phyloP scores from a whole-genome alignment of 108 stramenopile species.

The Discostella stelligeroides region DNA sequence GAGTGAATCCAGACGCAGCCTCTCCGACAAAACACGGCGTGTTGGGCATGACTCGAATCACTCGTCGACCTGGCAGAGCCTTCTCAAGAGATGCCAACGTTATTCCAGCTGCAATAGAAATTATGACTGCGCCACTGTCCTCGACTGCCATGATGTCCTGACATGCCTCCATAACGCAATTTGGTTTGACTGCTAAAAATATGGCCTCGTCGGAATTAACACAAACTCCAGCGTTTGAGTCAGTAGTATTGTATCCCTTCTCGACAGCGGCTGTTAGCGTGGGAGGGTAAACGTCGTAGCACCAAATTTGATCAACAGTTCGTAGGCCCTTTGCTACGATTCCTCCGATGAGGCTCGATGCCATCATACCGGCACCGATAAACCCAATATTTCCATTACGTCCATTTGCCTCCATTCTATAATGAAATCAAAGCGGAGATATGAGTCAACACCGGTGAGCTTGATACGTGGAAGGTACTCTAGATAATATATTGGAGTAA shows the following conservation, averaged over 20 bases:
- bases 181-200: constrained; percentile 84
- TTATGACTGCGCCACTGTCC: constrained; percentile 56
- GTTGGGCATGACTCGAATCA: constrained; percentile 96
- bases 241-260: constrained; percentile 67
- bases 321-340: constrained; percentile 58
- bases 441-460: too few relatives aligned
- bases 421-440: too few relatives aligned
- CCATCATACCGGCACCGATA: constrained; percentile 89
- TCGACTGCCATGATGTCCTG: constrained; percentile 50
- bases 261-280: constrained; percentile 52
- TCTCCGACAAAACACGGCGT: constrained; percentile 92
- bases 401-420: too few relatives aligned
- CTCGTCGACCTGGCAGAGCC: constrained; percentile 60
- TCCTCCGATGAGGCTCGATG: constrained; percentile 78
- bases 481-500: too few relatives aligned
- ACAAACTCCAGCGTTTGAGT: constrained; percentile 67
- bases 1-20: constrained; percentile 80
- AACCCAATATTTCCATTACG: constrained; percentile 60
- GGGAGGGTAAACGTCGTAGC: constrained; percentile 68
- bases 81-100: constrained; percentile 69
- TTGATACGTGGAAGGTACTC: too few relatives aligned
- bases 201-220: constrained; percentile 59
- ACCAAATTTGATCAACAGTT: constrained; percentile 55
- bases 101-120: constrained; percentile 92
- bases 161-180: constrained; percentile 61